phyloP scores from a whole-genome alignment of 768 basidiomycete genomes.

The Amanita subjunquillea region DNA sequence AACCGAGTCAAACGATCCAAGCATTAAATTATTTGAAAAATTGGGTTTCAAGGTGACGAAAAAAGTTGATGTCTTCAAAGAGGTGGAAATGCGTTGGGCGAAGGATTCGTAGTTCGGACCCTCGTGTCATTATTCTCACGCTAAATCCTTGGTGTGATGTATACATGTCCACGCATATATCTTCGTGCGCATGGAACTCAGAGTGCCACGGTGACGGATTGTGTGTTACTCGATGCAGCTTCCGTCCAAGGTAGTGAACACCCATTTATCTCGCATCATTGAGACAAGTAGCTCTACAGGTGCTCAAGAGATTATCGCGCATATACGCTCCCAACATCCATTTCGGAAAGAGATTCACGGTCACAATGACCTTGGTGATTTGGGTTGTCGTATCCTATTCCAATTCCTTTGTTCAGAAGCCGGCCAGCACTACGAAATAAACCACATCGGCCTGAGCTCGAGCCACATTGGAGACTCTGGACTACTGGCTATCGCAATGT shows the following conservation, averaged over 20 bases:
- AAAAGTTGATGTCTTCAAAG: constrained; percentile 63
- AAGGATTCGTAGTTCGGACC: no score
- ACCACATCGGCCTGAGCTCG: constrained; percentile 47
- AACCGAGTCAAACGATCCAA: constrained; percentile 55
- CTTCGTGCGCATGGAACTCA: not conserved
- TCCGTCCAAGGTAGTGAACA: constrained; percentile 15
- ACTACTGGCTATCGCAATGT: constrained; percentile 41
- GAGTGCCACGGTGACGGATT: constrained; percentile 4
- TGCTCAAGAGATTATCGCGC: constrained; percentile 36
- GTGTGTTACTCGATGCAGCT: constrained; percentile 17
- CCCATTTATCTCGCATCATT: not conserved
- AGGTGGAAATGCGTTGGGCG: constrained; percentile 68
- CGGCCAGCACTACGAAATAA: constrained; percentile 35
- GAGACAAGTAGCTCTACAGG: constrained; percentile 22
- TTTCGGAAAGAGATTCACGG: constrained; percentile 47
- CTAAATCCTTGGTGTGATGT: no score
- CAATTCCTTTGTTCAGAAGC: constrained; percentile 38
- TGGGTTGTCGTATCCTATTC: constrained; percentile 46
- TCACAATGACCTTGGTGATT: constrained; percentile 46
- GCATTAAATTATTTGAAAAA: constrained; percentile 62
- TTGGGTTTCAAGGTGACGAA: constrained; percentile 70
- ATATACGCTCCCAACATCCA: constrained; percentile 32
- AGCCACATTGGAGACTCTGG: constrained; percentile 47
- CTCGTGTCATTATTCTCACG: not conserved
- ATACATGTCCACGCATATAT: not conserved